These are phyloP conservation scores for Acanthamoeba culbertsoni DNA, from an alignment of 208 protist genomes.

Conservation along the genomic window DNA sequence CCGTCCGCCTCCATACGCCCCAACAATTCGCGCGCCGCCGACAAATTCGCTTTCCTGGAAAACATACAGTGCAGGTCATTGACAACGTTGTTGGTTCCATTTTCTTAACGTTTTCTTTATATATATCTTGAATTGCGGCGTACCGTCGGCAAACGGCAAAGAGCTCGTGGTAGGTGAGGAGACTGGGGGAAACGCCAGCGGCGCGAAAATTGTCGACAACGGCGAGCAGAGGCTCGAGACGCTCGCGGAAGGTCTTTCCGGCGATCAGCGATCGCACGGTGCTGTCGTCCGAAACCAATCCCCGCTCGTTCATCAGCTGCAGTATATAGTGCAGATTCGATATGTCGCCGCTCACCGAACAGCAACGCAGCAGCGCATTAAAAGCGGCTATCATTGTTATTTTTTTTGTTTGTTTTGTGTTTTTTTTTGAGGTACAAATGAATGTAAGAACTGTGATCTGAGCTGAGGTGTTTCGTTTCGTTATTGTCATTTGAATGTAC, in stretches of 20 bases:
- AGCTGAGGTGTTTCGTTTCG: neutral
- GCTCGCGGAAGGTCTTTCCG: neutral
- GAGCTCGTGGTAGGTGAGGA: neutral
- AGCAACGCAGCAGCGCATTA: constrained; percentile 1
- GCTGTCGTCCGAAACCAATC: neutral
- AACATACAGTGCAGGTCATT: neutral
- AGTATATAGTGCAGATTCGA: neutral
- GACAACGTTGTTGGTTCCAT: neutral
- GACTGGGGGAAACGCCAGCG: neutral
- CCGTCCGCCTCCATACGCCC: neutral
- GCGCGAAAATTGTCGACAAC: neutral
- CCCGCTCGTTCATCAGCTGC: neutral
- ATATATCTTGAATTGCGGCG: neutral
- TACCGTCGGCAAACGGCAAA: neutral
- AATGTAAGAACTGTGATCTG: neutral
- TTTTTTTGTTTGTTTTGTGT: too few relatives aligned
- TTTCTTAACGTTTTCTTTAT: neutral
- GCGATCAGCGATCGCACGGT: neutral
- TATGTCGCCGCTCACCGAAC: neutral
- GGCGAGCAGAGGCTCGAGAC: neutral
- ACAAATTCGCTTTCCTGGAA: neutral
- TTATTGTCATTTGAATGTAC: neutral
- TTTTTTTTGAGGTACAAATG: too few relatives aligned
- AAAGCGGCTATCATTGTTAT: neutral
- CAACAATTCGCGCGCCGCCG: neutral